Conservation (phyloP, 78 protist species). For the Chrysochromulina parva region DNA sequence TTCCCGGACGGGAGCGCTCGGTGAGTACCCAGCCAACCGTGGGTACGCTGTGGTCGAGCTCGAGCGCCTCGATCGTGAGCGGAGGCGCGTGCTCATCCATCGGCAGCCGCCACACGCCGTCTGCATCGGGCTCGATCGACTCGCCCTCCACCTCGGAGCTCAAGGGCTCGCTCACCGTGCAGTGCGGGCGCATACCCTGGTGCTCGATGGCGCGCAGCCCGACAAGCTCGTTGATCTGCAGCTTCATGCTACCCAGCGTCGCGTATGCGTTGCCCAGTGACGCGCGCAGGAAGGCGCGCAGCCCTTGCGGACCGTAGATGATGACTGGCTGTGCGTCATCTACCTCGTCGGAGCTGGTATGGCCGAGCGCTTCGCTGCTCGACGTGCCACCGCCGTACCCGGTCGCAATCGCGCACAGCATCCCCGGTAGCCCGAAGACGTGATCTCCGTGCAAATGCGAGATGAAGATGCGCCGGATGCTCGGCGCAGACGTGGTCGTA, state of each 20-base stretch:
- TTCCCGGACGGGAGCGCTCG: background rate
- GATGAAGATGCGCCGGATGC: slow-evolving; percentile 43
- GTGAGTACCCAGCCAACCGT: slow-evolving; percentile 49
- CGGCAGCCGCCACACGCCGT: background rate
- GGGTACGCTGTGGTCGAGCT: slow-evolving; percentile 37
- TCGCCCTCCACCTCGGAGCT: too few relatives aligned
- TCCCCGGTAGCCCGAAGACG: slow-evolving; percentile 52
- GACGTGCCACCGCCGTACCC: too few relatives aligned
- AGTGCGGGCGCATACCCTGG: too few relatives aligned
- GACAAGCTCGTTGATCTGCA: background rate
- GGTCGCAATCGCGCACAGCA: slow-evolving; percentile 21
- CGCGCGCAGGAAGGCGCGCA: background rate
- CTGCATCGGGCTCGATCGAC: background rate
- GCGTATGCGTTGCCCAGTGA: background rate
- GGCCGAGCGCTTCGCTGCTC: too few relatives aligned
- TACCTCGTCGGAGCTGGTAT: too few relatives aligned
- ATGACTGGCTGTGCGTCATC: background rate
- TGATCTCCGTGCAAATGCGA: slow-evolving; percentile 69
- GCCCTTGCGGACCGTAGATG: background rate
- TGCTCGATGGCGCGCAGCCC: background rate
- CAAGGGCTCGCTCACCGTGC: too few relatives aligned
- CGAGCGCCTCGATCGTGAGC: slow-evolving; percentile 30
- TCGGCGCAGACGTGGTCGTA: background rate
- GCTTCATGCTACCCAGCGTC: background rate
- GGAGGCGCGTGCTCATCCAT: background rate